Evolutionary conservation across 139 green algal species (phyloP).

Genomic region (Picochlorum sp.): DNA sequence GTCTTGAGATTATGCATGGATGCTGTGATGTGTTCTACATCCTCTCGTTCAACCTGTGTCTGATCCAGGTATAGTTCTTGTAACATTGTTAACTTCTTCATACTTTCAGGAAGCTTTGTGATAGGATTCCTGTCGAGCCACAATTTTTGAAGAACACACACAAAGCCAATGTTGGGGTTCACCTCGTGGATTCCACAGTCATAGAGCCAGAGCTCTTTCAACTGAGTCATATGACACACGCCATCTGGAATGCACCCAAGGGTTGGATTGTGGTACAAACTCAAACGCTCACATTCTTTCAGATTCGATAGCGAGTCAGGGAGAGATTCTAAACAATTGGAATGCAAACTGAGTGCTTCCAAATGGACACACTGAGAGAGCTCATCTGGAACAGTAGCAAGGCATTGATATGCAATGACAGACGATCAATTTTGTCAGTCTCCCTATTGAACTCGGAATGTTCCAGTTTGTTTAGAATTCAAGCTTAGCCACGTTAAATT

Average conservation of each 20-base stretch:
- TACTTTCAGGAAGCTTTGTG: slow-evolving; percentile 3
- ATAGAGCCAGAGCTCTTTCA: slow-evolving; percentile 35
- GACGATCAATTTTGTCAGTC: slow-evolving; percentile 20
- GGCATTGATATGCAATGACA: slow-evolving; percentile 33
- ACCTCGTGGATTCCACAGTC: slow-evolving; percentile 27
- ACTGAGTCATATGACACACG: slow-evolving; percentile 5
- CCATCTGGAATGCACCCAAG: slow-evolving; percentile 12
- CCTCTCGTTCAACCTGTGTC: slow-evolving; percentile 3
- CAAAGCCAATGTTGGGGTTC: slow-evolving; percentile 15
- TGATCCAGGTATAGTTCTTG: slow-evolving; percentile 33
- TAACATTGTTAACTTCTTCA: slow-evolving; percentile 18
- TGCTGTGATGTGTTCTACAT: neutral
- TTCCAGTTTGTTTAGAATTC: slow-evolving; percentile 29
- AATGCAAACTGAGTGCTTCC: slow-evolving; percentile 29
- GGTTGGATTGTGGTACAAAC: slow-evolving; percentile 26
- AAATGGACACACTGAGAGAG: slow-evolving; percentile 22
- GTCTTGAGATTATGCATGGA: slow-evolving; percentile 1
- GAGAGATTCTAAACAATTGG: slow-evolving; percentile 14
- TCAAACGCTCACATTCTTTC: slow-evolving; percentile 16
- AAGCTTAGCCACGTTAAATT: slow-evolving; percentile 26
- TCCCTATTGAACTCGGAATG: slow-evolving; percentile 17
- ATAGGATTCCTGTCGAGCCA: slow-evolving; percentile 31
- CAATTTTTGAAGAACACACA: slow-evolving; percentile 20
- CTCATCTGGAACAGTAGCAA: slow-evolving; percentile 20
- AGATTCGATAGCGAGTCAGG: slow-evolving; percentile 13